These are phyloP conservation scores for Pholiota microspora DNA, from an alignment of 768 basidiomycete genomes.

Conservation along the genomic window DNA sequence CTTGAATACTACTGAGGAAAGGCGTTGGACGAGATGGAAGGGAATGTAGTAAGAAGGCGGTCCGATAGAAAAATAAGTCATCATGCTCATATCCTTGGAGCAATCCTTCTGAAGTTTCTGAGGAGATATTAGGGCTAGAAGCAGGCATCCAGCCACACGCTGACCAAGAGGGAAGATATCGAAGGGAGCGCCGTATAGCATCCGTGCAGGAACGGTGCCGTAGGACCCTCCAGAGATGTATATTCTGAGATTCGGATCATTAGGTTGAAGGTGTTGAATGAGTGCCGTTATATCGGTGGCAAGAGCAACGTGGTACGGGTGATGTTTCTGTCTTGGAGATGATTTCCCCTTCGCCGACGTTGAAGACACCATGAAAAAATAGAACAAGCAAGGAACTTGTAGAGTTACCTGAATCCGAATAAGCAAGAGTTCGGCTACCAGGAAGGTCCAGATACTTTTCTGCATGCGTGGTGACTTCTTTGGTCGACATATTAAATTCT, in stretches of 20 bases:
- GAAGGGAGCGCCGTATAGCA: constrained; percentile 51
- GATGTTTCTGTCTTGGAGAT: constrained; percentile 33
- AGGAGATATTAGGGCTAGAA: constrained; percentile 47
- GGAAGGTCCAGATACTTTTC: constrained; percentile 37
- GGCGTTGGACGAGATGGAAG: constrained; percentile 30
- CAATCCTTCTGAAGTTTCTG: constrained; percentile 45
- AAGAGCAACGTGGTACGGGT: constrained; percentile 40
- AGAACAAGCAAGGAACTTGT: constrained; percentile 48
- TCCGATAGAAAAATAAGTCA: constrained; percentile 44
- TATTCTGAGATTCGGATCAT: constrained; percentile 36
- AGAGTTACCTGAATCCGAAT: constrained; percentile 49
- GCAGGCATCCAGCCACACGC: constrained; percentile 43
- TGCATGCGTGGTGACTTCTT: background rate
- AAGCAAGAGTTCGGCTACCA: constrained; percentile 51
- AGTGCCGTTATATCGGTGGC: constrained; percentile 43
- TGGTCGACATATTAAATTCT: background rate
- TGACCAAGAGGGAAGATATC: constrained; percentile 49
- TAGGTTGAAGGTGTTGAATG: constrained; percentile 49
- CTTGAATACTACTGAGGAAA: constrained; percentile 30
- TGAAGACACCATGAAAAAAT: constrained; percentile 56
- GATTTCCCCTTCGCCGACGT: constrained; percentile 53
- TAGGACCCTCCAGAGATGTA: constrained; percentile 55
- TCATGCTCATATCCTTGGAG: constrained; percentile 42
- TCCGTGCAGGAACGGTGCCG: constrained; percentile 54
- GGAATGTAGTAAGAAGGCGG: constrained; percentile 42